phyloP scores from a whole-genome alignment of 495 filamentous ascomycete species.

The Terfezia boudieri region DNA sequence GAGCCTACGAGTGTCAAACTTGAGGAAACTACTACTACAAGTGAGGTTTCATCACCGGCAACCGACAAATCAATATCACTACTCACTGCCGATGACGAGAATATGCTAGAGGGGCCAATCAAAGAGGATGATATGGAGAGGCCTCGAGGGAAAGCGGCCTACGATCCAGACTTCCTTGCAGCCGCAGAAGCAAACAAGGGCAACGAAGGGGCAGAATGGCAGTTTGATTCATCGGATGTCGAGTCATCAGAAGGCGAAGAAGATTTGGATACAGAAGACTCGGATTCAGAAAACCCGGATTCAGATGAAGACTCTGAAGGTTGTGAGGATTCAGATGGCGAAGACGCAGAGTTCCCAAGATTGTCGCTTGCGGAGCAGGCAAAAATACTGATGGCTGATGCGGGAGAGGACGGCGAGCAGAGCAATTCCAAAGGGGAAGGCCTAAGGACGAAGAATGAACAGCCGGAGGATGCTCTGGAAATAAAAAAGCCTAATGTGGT shows the following conservation, averaged over 20 bases:
- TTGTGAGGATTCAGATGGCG: neutral
- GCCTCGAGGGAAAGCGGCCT: neutral
- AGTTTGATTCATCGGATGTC: conserved; percentile 11
- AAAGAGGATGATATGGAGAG: conserved; percentile 14
- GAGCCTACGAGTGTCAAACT: neutral
- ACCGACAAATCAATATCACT: too few species aligned
- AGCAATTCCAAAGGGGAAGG: conserved; percentile 26
- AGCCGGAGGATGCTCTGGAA: conserved; percentile 35
- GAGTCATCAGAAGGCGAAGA: neutral
- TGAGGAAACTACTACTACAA: neutral
- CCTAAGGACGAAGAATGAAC: conserved; percentile 52
- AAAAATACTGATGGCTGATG: neutral
- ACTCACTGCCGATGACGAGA: neutral
- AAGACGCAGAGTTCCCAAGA: neutral
- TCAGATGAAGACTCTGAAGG: neutral
- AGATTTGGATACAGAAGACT: neutral
- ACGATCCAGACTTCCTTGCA: conserved; percentile 21
- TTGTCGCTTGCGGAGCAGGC: neutral
- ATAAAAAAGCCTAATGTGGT: conserved; percentile 45
- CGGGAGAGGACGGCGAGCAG: conserved; percentile 37
- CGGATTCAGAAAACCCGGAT: neutral
- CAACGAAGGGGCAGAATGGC: conserved; percentile 40
- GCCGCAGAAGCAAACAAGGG: conserved; percentile 28
- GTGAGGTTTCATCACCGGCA: neutral
- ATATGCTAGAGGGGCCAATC: neutral